Conservation (phyloP, 164 flowering plant species). For the Malania oleifera region DNA sequence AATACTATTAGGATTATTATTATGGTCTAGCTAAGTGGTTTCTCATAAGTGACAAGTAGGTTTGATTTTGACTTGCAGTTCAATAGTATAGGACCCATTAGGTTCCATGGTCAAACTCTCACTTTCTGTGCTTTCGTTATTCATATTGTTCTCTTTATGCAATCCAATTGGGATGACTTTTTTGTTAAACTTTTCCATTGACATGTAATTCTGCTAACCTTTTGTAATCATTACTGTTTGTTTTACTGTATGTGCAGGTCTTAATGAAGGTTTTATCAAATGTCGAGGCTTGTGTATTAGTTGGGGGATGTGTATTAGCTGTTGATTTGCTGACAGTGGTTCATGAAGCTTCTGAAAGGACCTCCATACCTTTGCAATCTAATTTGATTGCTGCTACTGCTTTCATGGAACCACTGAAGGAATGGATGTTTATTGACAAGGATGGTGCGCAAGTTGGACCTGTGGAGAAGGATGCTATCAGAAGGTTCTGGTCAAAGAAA, state of each 20-base stretch:
- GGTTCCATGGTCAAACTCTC: too few relatives aligned
- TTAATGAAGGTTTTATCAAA: slow-evolving; percentile 86
- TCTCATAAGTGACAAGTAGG: too few relatives aligned
- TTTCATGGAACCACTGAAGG: slow-evolving; percentile 96
- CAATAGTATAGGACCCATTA: too few relatives aligned
- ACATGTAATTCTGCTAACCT: too few relatives aligned
- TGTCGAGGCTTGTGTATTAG: slow-evolving; percentile 94
- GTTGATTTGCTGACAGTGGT: slow-evolving; percentile 89
- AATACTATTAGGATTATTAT: too few relatives aligned
- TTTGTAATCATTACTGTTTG: neutral
- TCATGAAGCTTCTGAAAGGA: slow-evolving; percentile 96
- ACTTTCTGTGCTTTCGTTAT: too few relatives aligned
- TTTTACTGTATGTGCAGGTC: slow-evolving; percentile 43
- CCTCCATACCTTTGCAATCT: slow-evolving; percentile 94
- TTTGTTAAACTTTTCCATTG: too few relatives aligned
- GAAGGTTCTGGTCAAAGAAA: slow-evolving; percentile 95
- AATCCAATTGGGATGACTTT: too few relatives aligned
- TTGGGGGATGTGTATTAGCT: slow-evolving; percentile 97
- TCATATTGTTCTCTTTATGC: too few relatives aligned
- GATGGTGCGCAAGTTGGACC: slow-evolving; percentile 91
- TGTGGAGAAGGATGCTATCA: slow-evolving; percentile 88
- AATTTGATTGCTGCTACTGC: slow-evolving; percentile 96
- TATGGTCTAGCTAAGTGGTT: too few relatives aligned
- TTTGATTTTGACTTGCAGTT: too few relatives aligned
- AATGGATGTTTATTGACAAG: slow-evolving; percentile 84